These are phyloP conservation scores for Xylaria curta DNA, from an alignment of 495 filamentous ascomycete genomes.

Conservation along the genomic window DNA sequence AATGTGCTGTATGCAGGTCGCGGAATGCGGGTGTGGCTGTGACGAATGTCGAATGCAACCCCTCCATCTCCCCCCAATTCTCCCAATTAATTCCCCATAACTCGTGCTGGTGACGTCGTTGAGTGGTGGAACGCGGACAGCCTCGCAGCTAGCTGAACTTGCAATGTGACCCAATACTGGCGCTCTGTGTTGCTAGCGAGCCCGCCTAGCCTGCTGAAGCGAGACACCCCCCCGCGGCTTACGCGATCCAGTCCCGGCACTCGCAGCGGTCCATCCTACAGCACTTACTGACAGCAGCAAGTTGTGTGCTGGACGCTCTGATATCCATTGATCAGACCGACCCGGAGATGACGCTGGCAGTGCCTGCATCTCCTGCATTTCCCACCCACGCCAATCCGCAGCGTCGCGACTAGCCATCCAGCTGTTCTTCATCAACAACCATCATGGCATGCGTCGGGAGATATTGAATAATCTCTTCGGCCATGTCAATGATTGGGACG, in stretches of 20 bases:
- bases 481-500: background rate
- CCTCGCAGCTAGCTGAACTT: slow-evolving; percentile 6
- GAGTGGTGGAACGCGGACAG: slow-evolving; percentile 8
- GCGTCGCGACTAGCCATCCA: background rate
- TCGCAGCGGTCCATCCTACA: background rate
- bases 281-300: background rate
- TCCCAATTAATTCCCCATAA: background rate
- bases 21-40: slow-evolving; percentile 22
- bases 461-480: background rate
- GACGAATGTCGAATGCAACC: slow-evolving; percentile 11
- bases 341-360: slow-evolving; percentile 5
- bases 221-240: slow-evolving; percentile 8
- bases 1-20: slow-evolving; percentile 6
- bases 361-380: slow-evolving; percentile 20
- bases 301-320: slow-evolving; percentile 19
- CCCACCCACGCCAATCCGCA: slow-evolving; percentile 8
- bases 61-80: background rate
- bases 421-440: background rate
- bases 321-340: slow-evolving; percentile 10
- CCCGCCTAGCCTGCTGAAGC: slow-evolving; percentile 12
- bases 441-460: background rate
- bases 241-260: slow-evolving; percentile 1
- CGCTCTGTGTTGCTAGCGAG: background rate
- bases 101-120: slow-evolving; percentile 13
- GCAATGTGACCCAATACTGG: slow-evolving; percentile 5